Conservation (phyloP, 495 filamentous ascomycete species). For the Elaphomyces granulatus region DNA sequence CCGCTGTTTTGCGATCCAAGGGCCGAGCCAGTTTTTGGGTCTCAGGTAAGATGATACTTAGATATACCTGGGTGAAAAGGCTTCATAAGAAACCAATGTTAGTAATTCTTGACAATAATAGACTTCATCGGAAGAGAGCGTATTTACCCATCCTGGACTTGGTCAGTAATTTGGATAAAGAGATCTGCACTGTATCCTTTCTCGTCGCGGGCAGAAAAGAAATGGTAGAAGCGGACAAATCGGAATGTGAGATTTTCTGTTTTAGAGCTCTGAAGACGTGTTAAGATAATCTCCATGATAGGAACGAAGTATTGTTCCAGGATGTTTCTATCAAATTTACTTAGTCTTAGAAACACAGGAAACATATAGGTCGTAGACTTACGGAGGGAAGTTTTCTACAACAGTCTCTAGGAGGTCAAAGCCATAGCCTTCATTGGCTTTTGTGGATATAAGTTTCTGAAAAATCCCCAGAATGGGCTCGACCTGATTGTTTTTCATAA, state of each 20-base stretch:
- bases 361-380: constrained; percentile 20
- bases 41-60: constrained; percentile 69
- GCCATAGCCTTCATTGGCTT: constrained; percentile 60
- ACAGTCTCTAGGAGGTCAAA: constrained; percentile 84
- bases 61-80: constrained; percentile 74
- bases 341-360: too few species aligned
- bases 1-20: constrained; percentile 81
- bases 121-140: background rate
- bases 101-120: background rate
- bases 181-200: constrained; percentile 81
- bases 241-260: constrained; percentile 69
- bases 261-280: constrained; percentile 57
- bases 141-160: constrained; percentile 55
- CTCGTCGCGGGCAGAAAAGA: constrained; percentile 60
- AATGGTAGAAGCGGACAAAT: constrained; percentile 85
- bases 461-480: constrained; percentile 80
- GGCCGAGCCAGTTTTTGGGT: constrained; percentile 78
- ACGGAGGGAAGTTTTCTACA: constrained; percentile 54
- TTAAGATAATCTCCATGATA: constrained; percentile 71
- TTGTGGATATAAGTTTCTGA: constrained; percentile 65
- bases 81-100: constrained; percentile 19
- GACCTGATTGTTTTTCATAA: constrained; percentile 61
- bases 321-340: constrained; percentile 40
- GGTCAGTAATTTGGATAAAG: constrained; percentile 65
- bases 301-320: constrained; percentile 64